Evolutionary conservation across 345 rosid species (phyloP), one percentile per base, ranked within the genome.

Genomic region (Boechera retrofracta): DNA sequence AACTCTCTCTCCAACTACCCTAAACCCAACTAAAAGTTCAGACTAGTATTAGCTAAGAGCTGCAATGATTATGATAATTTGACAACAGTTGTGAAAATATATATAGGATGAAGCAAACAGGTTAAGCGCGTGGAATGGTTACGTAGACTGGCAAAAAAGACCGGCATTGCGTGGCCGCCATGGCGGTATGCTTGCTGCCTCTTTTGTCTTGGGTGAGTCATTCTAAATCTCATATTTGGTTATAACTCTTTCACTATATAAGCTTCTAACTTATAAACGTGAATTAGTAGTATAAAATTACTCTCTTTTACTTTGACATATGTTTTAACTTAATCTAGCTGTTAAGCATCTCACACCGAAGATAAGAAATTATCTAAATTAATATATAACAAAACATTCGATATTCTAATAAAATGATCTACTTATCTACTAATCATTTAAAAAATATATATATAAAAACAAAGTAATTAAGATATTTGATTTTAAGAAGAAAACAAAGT

Each of bases 111-210:
- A 85, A 73, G 75, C 83, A 67, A 65, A 75, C 33, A 70, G 39
- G 57, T 53, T 65, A 54, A 81, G 67, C 39, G 56, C 51, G 52
- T 85, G 89, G 89, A 86, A 87, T 73, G 92, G 92, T 41, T 88
- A 87, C 51, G 74, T 83, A 58, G 88, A 92, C 68, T 92, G 97
- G 94, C 80, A 85, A 81, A 84, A 85, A 61, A 85, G 80, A 69
- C 89, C 92, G 9, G 92, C 92, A 41, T 45, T 77, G 41, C 84
- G 82, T 77, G 87, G 87, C 61, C 83, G 76, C 60, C 94, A 92
- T 51, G 97, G 97, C 7, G 94, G 97, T 85, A 87, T 83, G 87
- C 86, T 80, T 59, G 94, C 94, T 29, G 92, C 96, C 58, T 87
- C 89, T 64, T 92, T 90, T 57, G 88, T 89, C 78, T 79, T 92